Base-by-base conservation (phyloP, 2,329 filamentous ascomycete genomes). In the Cytospora piceicola region DNA sequence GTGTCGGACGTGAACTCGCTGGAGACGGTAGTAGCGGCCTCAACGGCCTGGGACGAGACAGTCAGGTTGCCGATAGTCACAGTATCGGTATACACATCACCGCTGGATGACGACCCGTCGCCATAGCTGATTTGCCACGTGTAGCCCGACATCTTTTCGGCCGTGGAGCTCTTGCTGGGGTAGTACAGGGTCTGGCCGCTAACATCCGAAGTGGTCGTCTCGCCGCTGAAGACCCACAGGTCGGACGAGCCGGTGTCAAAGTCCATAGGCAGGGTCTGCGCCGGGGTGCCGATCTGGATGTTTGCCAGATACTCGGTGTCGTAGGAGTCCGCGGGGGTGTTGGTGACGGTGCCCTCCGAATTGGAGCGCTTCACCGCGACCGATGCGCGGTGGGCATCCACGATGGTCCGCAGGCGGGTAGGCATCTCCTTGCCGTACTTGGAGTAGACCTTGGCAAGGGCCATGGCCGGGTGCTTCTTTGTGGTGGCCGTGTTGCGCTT, bases 171-270 rank as follows among this genome's bases (percentile, higher is more conserved):
- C 61, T 62, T 68, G 58, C 56, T 61, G 2, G 74, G 72, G 54
- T 69, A 60, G 69, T 77, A 75, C 61, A 71, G 39, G 22, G 63
- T 67, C 59, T 74, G 74, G 58, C 68, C 67, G 27, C 42, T 52
- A 42, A 69, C 55, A 30, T 68, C 56, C 46, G 65, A 63, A 22
- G 63, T 55, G 15, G 68, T 64, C 4, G 72, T 73, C 30, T 69
- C 68, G 53, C 68, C 52, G 67, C 69, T 69, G 62, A 72, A 73
- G 51, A 74, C 73, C 74, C 72, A 75, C 61, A 75, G 68, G 63
- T 83, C 80, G 14, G 79, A 78, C 2, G 79, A 82, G 0, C 80
- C 80, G 1, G 81, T 82, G 65, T 82, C 80, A 56, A 82, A 79
- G 69, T 81, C 76, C 58, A 82, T 70, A 42, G 78, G 76, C 57